Conservation (phyloP, 148 eudicot species). For the Rhododendron ovatum region DNA sequence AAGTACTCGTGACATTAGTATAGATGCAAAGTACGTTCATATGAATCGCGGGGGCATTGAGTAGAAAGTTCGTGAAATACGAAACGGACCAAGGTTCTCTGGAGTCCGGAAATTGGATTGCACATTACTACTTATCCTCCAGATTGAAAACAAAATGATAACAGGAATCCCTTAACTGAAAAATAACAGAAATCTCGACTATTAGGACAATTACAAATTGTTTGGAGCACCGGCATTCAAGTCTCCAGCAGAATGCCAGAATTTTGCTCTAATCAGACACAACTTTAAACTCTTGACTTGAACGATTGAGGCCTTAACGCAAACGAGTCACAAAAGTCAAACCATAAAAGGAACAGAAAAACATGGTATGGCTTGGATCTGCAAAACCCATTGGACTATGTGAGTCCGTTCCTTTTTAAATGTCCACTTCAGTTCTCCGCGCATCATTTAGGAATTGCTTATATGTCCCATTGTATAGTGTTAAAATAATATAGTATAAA, state of each 20-base stretch:
- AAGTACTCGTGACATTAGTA: not conserved
- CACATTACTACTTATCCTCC: not conserved
- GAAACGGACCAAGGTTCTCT: too few relatives aligned
- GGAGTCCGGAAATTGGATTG: not conserved
- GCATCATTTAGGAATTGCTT: too few relatives aligned
- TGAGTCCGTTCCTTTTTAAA: too few relatives aligned
- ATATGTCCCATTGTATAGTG: too few relatives aligned
- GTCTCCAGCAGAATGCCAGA: not conserved
- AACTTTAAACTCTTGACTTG: too few relatives aligned
- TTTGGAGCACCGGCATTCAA: not conserved
- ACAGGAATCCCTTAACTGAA: too few relatives aligned
- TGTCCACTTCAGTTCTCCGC: too few relatives aligned
- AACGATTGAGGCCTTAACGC: not conserved
- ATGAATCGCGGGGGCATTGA: not conserved
- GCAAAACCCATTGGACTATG: constrained; percentile 19
- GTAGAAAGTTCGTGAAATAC: not conserved
- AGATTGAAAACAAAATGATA: not conserved
- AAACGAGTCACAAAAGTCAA: not conserved
- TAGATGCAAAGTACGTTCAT: not conserved
- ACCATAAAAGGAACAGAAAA: not conserved
- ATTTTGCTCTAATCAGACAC: not conserved
- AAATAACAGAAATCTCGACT: too few relatives aligned
- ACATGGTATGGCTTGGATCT: not conserved
- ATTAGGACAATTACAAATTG: not conserved
- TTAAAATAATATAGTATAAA: too few relatives aligned